These are phyloP conservation scores for Cercospora sesami DNA, from an alignment of 2,329 filamentous ascomycete genomes.

Conservation along the genomic window DNA sequence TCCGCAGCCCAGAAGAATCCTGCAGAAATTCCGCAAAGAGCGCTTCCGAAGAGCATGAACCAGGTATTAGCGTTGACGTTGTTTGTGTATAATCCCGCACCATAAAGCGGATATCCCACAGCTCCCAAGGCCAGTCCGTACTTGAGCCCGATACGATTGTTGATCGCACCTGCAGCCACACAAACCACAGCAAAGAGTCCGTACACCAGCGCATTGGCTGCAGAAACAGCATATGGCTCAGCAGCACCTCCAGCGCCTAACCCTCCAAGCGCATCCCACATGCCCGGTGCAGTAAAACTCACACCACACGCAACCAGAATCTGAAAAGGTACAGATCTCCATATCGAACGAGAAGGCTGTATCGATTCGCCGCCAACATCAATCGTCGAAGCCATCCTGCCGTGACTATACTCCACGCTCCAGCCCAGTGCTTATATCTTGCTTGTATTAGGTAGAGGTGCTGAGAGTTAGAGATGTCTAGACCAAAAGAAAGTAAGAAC, in stretches of 20 bases:
- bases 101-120: constrained; percentile 52
- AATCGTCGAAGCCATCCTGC: neutral
- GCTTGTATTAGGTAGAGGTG: no score
- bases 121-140: constrained; percentile 44
- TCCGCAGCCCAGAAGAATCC: constrained; percentile 54
- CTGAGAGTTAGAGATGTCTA: neutral
- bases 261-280: constrained; percentile 24
- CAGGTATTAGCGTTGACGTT: constrained; percentile 53
- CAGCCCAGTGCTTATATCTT: neutral
- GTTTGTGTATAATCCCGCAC: constrained; percentile 51
- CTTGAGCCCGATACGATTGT: constrained; percentile 38
- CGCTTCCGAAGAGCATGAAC: constrained; percentile 53
- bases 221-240: constrained; percentile 46
- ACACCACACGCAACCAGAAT: constrained; percentile 26
- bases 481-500: neutral
- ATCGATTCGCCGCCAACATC: neutral
- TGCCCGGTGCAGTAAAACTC: constrained; percentile 28
- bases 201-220: constrained; percentile 54
- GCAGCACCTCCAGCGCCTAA: constrained; percentile 32
- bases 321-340: constrained; percentile 24
- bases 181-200: constrained; percentile 51
- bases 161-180: constrained; percentile 32
- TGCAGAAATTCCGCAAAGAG: constrained; percentile 50
- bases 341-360: neutral
- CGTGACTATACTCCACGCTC: neutral